These are phyloP conservation scores for Acacia crassicarpa DNA, from an alignment of 306 rosid species.

Conservation along the genomic window DNA sequence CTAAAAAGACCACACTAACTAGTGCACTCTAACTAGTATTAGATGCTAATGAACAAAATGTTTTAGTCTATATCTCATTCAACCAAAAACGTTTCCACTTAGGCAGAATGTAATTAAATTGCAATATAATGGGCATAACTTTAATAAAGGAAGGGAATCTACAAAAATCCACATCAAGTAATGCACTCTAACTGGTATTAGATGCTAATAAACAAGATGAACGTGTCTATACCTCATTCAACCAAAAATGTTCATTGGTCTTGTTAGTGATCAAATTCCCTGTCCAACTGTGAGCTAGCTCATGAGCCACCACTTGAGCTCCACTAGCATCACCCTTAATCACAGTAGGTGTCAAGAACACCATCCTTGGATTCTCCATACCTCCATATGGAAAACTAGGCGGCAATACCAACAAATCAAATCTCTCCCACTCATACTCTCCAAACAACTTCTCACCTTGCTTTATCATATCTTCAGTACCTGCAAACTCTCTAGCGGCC, in stretches of 20 bases:
- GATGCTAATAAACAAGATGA: neutral
- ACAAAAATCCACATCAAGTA: neutral
- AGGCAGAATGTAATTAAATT: constrained; percentile 10
- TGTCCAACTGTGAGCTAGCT: constrained; percentile 97
- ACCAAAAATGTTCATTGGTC: constrained; percentile 91
- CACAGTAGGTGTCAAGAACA: constrained; percentile 91
- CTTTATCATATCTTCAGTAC: constrained; percentile 80
- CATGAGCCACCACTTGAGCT: constrained; percentile 91
- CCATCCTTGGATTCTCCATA: constrained; percentile 97
- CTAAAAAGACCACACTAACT: neutral
- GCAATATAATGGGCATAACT: neutral
- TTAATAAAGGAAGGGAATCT: neutral
- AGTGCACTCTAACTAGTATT: neutral
- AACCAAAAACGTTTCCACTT: constrained; percentile 72
- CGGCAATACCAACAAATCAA: constrained; percentile 85
- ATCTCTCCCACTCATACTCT: constrained; percentile 81
- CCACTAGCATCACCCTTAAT: constrained; percentile 85
- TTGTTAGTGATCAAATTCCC: constrained; percentile 93
- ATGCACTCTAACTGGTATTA: neutral
- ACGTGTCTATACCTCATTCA: constrained; percentile 71
- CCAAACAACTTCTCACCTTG: constrained; percentile 87
- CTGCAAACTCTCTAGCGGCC: constrained; percentile 74
- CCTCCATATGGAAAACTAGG: constrained; percentile 95
- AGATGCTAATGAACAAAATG: neutral
- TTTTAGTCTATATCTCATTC: constrained; percentile 65